phyloP scores from a whole-genome alignment of 2,329 filamentous ascomycete genomes.

The Trichoderma brevicompactum region DNA sequence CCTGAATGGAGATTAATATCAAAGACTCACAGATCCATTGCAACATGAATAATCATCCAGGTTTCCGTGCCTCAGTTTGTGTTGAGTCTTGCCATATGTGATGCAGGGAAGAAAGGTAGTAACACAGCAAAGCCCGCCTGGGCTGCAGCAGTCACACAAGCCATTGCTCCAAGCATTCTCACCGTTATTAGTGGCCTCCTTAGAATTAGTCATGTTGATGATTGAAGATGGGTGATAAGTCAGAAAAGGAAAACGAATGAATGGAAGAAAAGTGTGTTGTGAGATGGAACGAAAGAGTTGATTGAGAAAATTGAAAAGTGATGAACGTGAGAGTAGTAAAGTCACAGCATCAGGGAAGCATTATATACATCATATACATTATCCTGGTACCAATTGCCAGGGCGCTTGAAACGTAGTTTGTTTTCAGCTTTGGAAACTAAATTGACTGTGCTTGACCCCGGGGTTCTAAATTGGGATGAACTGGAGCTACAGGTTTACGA shows the following conservation, averaged over 20 bases:
- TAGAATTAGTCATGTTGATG: background rate
- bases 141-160: slow-evolving; percentile 52
- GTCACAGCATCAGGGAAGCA: background rate
- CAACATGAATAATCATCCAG: slow-evolving; percentile 51
- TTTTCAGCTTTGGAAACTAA: background rate
- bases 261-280: background rate
- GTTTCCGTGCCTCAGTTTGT: slow-evolving; percentile 47
- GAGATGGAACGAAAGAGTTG: no score
- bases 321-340: background rate
- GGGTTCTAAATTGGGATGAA: background rate
- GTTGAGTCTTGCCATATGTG: slow-evolving; percentile 54
- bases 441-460: background rate
- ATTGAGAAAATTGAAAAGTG: background rate
- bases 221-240: background rate
- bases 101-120: slow-evolving; percentile 53
- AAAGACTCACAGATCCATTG: slow-evolving; percentile 51
- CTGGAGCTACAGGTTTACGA: slow-evolving; percentile 8
- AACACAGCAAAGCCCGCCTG: slow-evolving; percentile 49
- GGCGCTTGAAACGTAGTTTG: background rate
- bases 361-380: slow-evolving; percentile 6
- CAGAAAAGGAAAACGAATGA: background rate
- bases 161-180: slow-evolving; percentile 43
- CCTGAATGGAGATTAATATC: no score
- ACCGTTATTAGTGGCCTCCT: slow-evolving; percentile 41
- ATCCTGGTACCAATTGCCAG: background rate